phyloP scores from a whole-genome alignment of 2,329 filamentous ascomycete genomes.

The Fusarium poae region DNA sequence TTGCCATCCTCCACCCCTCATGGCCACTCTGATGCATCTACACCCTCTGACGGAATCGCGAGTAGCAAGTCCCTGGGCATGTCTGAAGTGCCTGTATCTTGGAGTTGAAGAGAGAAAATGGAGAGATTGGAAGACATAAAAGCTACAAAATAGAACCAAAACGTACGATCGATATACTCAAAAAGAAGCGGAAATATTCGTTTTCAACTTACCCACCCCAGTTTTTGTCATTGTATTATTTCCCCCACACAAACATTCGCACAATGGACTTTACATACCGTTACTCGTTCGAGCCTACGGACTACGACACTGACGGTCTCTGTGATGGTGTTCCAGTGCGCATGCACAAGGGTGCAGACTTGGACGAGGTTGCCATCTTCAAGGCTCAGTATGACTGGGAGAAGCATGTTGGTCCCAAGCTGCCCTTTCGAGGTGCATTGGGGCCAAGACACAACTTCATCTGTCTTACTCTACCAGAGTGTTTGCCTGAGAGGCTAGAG shows the following conservation, averaged over 20 bases:
- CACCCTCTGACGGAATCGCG: not conserved
- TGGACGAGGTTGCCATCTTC: constrained; percentile 8
- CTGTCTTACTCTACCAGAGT: not conserved
- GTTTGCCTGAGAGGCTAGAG: not conserved
- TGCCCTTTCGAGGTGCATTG: not conserved
- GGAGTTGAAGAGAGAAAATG: not conserved
- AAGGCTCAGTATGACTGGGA: constrained; percentile 9
- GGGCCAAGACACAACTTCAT: not conserved
- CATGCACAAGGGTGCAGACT: constrained; percentile 4
- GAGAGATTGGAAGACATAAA: not conserved
- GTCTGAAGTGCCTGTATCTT: not conserved
- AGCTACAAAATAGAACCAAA: not conserved
- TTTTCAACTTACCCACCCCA: not conserved
- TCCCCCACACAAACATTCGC: not conserved
- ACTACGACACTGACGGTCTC: constrained; percentile 7
- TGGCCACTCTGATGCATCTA: not conserved
- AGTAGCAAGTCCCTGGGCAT: not conserved
- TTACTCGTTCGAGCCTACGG: constrained; percentile 7
- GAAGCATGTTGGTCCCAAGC: constrained; percentile 7
- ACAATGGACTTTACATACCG: constrained; percentile 13
- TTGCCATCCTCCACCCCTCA: not conserved
- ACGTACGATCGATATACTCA: not conserved
- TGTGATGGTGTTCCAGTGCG: constrained; percentile 11
- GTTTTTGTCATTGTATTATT: not conserved
- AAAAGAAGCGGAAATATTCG: not conserved